Evolutionary conservation across 225 moss, liverwort and hornwort genomes (phyloP).

Genomic region (Pseudisothecium myosuroides): DNA sequence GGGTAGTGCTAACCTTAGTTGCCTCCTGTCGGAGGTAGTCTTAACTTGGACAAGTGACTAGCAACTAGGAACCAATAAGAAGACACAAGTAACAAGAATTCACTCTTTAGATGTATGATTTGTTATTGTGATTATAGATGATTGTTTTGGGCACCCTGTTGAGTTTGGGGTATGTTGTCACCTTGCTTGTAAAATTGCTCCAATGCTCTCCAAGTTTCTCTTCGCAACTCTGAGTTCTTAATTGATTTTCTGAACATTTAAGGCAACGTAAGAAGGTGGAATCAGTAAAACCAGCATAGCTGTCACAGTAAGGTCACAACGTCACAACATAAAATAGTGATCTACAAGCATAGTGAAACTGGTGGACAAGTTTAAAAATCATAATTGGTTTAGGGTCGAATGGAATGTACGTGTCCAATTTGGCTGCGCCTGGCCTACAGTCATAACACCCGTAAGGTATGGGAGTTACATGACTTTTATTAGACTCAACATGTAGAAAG

Average conservation of each 20-base stretch:
- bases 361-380: not conserved
- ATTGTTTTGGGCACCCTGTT: not conserved
- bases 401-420: conserved; percentile 35
- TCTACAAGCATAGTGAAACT: not conserved
- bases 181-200: conserved; percentile 66
- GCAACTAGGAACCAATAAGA: too few species aligned
- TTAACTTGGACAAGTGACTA: too few species aligned
- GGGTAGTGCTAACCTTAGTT: too few species aligned
- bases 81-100: too few species aligned
- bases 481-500: not conserved
- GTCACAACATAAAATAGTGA: not conserved
- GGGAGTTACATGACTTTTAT: not conserved
- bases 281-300: not conserved
- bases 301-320: not conserved
- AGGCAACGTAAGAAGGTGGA: not conserved
- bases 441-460: not conserved
- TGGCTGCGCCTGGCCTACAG: conserved; percentile 77
- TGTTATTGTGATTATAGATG: not conserved
- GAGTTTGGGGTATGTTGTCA: not conserved
- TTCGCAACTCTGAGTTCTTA: conserved; percentile 47
- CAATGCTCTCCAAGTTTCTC: conserved; percentile 69
- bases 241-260: conserved; percentile 37
- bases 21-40: too few species aligned
- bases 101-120: too few species aligned
- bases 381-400: not conserved